Percentiles rank a stretch among this genome's conserved stretches.
Conservation (phyloP, 2,329 filamentous ascomycete species). For the Graphilbum fragrans region DNA sequence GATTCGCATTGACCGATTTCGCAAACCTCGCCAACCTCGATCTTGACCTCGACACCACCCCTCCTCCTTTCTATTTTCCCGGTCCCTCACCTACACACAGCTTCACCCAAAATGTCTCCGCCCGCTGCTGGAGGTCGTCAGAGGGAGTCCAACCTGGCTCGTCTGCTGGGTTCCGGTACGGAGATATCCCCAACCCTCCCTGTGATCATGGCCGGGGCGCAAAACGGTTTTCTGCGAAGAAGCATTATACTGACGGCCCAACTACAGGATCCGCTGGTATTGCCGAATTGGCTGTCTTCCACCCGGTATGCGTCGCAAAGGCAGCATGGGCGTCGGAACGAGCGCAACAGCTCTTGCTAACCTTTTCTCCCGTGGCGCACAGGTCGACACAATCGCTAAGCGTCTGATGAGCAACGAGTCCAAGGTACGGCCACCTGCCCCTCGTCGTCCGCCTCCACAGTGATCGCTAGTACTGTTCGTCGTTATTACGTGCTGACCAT, state of each 20-base stretch:
- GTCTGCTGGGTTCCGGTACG: constrained; percentile 82
- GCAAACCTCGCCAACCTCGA: too few relatives aligned
- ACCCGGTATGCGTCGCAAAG: constrained; percentile 49
- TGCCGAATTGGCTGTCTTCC: constrained; percentile 85
- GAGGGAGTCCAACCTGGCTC: constrained; percentile 80
- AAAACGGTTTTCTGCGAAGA: not conserved
- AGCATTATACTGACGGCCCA: constrained; percentile 10
- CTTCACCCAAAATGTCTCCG: constrained; percentile 44
- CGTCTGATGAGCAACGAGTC: constrained; percentile 97
- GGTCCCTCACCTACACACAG: not conserved
- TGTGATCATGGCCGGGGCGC: not conserved
- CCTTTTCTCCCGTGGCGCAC: constrained; percentile 14
- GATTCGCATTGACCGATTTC: too few relatives aligned
- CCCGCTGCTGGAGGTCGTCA: constrained; percentile 35
- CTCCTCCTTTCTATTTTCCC: not conserved
- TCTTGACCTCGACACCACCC: too few relatives aligned
- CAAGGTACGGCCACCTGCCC: constrained; percentile 34
- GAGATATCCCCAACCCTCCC: too few relatives aligned
- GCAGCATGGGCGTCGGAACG: not conserved
- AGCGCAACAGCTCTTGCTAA: constrained; percentile 6
- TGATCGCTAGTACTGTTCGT: not conserved
- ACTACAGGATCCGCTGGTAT: constrained; percentile 75
- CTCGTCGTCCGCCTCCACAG: too few relatives aligned
- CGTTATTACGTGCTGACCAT: not conserved
- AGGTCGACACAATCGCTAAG: constrained; percentile 98